A percentile compares a stretch with the other conserved stretches of the same genome.
These are phyloP conservation scores for Seiridium unicorne DNA, from an alignment of 2,329 filamentous ascomycete species.

Conservation along the genomic window DNA sequence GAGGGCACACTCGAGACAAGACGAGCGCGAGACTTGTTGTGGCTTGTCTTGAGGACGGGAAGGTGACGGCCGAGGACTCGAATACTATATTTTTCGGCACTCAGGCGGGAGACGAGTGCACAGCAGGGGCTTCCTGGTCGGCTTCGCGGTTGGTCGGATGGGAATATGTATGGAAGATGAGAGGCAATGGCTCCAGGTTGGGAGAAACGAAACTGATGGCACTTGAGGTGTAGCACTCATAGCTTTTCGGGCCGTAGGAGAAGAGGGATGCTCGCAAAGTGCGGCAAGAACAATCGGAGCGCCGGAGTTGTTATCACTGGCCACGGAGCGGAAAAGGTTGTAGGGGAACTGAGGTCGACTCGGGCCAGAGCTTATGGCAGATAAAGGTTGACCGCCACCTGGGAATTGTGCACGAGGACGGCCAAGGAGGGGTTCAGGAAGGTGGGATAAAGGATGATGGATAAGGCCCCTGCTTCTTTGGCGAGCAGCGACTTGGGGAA, in stretches of 20 bases:
- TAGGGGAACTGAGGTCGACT: not conserved
- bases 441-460: not conserved
- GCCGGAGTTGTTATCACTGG: too few relatives aligned
- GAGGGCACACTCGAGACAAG: not conserved
- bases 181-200: not conserved
- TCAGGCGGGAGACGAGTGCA: not conserved
- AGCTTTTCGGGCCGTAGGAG: not conserved
- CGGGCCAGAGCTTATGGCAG: constrained; percentile 5
- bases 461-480: not conserved
- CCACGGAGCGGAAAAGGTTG: not conserved
- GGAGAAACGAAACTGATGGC: not conserved
- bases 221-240: not conserved
- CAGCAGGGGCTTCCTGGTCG: not conserved
- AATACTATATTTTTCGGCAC: too few relatives aligned
- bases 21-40: not conserved
- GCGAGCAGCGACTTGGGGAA: not conserved
- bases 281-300: not conserved
- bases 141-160: not conserved
- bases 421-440: not conserved
- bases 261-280: not conserved
- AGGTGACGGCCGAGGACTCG: too few relatives aligned
- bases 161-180: not conserved
- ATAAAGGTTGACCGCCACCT: constrained; percentile 5
- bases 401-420: not conserved
- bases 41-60: not conserved